phyloP scores from a whole-genome alignment of 2,329 filamentous ascomycete genomes.

The Sarocladium strictum region DNA sequence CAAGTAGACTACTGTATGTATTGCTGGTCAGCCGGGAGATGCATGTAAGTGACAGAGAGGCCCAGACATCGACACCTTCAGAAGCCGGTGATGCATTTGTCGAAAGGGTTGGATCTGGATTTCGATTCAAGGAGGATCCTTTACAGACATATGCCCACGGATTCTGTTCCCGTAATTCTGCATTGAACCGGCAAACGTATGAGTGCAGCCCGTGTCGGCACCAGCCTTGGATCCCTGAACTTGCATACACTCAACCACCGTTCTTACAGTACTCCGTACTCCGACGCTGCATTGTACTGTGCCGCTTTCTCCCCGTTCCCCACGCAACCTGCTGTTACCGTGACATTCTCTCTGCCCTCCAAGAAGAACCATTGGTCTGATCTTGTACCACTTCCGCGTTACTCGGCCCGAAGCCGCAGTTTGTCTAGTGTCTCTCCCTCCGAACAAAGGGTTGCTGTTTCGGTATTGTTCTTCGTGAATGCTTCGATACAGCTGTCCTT shows the following conservation, averaged over 20 bases:
- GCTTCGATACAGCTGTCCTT: constrained; percentile 4
- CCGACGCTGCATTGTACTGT: no score
- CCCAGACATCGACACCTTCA: no score
- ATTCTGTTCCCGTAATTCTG: no score
- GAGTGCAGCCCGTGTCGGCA: background rate
- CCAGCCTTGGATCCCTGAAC: background rate
- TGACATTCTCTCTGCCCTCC: background rate
- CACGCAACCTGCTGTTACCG: no score
- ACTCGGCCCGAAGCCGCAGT: background rate
- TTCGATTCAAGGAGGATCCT: no score
- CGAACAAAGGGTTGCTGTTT: background rate
- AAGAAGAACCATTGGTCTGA: background rate
- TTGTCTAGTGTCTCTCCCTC: background rate
- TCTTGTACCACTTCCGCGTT: background rate
- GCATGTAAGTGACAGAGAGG: background rate
- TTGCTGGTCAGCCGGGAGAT: background rate
- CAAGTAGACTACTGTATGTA: no score
- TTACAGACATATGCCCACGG: no score
- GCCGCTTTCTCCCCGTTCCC: background rate
- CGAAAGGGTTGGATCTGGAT: no score
- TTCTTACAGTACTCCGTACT: no score
- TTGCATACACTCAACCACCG: background rate
- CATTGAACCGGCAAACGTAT: no score
- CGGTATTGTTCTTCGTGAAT: background rate
- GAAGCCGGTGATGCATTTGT: no score